Base-by-base conservation (phyloP, 208 protist species). In the Crithidia acanthocephali region DNA sequence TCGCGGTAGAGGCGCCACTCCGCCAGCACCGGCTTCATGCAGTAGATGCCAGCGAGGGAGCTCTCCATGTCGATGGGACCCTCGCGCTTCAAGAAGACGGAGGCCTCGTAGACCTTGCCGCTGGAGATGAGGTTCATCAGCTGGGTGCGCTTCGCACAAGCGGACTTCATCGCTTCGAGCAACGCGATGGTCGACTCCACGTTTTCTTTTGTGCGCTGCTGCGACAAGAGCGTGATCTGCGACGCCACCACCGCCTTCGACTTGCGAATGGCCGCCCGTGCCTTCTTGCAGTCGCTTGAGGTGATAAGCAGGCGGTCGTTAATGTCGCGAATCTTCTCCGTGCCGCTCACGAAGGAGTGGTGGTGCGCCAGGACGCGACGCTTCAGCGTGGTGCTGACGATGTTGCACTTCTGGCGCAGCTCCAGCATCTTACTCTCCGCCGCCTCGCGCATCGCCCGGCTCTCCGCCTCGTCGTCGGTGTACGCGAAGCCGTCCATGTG, bases 301-400 rank as follows among this genome's bases (percentile, higher is more conserved):
- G 91, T 93, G 57, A 87, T 79, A 35, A 94, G 72, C 2, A 96
- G 80, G 32, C 76, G 74, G 69, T 93, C 85, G 68, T 96, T 96
- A 20, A 96, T 71, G 22, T 72, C 57, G 11, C 79, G 72, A 63
- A 96, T 92, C 44, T 92, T 76, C 66, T 88, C 87, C 15, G 92
- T 81, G 48, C 88, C 91, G 47, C 68, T 80, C 27, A 96, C 87
- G 55, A 96, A 94, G 42, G 74, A 78, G 33, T 86, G 79, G 52
- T 92, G 79, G 61, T 94, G 80, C 44, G 77, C 70, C 52, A 96
- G 75, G 35, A 96, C 87, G 2, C 91, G 82, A 61, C 83, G 85
- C 81, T 96, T 93, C 18, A 96, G 84, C 30, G 88, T 94, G 15
- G 77, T 90, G 76, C 88, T 93, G 25, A 96, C 88, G 32, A 92